A percentile compares a stretch with the other conserved stretches of the same genome.
Evolutionary conservation across 805 yeast genomes (phyloP).

Genomic region (Candida succiphila): DNA sequence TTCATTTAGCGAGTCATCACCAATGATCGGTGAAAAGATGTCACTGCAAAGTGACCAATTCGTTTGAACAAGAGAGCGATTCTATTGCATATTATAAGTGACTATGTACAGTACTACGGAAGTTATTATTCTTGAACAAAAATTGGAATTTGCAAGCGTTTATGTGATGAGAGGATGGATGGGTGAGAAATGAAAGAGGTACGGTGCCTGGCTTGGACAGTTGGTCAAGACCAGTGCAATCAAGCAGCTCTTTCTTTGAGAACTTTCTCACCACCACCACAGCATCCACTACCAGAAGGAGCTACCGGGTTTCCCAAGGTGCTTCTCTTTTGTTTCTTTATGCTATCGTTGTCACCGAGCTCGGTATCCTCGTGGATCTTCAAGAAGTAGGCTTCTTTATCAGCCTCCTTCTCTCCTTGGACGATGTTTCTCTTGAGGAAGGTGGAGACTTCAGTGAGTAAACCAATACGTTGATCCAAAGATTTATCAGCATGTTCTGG

Average conservation of each 20-base stretch:
- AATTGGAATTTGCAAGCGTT: too few relatives aligned
- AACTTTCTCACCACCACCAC: constrained; percentile 33
- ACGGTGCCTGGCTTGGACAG: too few relatives aligned
- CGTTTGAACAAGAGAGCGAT: too few relatives aligned
- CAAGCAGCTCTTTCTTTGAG: constrained; percentile 1
- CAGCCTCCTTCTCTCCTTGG: constrained; percentile 51
- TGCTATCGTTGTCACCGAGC: constrained; percentile 80
- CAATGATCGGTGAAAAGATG: too few relatives aligned
- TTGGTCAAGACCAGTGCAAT: too few relatives aligned
- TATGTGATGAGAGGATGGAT: too few relatives aligned
- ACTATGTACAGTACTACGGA: too few relatives aligned
- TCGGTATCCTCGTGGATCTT: constrained; percentile 78
- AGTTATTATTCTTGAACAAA: too few relatives aligned
- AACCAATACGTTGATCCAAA: constrained; percentile 38
- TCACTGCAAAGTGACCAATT: too few relatives aligned
- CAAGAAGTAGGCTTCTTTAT: constrained; percentile 37
- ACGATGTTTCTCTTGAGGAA: constrained; percentile 73
- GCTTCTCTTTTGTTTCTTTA: constrained; percentile 32
- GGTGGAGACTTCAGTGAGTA: constrained; percentile 59
- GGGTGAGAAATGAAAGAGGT: too few relatives aligned
- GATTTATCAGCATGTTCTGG: constrained; percentile 37
- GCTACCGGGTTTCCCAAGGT: constrained; percentile 13
- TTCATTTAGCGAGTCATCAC: too few relatives aligned
- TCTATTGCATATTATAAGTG: too few relatives aligned
- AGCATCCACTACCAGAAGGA: constrained; percentile 36